These are phyloP conservation scores for Rubia peregrina DNA, from an alignment of 305 asterid genomes.

Conservation along the genomic window DNA sequence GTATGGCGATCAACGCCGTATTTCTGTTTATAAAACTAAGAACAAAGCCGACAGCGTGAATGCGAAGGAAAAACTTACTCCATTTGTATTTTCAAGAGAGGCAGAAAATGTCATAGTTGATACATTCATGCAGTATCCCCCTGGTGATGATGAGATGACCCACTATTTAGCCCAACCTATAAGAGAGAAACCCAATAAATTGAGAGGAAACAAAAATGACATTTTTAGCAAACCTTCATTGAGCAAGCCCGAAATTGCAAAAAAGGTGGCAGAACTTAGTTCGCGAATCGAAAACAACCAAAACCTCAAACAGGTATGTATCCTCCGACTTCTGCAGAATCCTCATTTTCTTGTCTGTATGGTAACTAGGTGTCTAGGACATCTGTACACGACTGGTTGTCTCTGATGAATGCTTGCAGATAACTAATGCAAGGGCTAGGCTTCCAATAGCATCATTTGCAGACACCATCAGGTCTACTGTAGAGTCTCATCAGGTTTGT, in stretches of 20 bases:
- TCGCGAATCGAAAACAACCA: constrained; percentile 43
- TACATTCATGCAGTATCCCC: constrained; percentile 70
- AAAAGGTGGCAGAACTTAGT: constrained; percentile 45
- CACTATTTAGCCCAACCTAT: constrained; percentile 33
- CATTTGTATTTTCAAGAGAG: constrained; percentile 60
- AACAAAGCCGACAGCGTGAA: constrained; percentile 24
- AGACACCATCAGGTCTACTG: constrained; percentile 62
- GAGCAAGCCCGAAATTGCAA: constrained; percentile 49
- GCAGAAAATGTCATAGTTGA: constrained; percentile 57
- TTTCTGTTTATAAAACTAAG: constrained; percentile 53
- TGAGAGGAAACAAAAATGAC: constrained; percentile 37
- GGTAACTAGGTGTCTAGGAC: background rate
- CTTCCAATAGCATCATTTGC: constrained; percentile 85
- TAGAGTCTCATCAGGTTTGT: constrained; percentile 72
- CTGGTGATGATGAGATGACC: constrained; percentile 48
- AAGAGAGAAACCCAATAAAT: constrained; percentile 26
- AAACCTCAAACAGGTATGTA: constrained; percentile 56
- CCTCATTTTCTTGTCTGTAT: background rate
- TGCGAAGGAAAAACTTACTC: constrained; percentile 35
- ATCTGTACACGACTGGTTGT: constrained; percentile 2
- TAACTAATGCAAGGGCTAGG: constrained; percentile 52
- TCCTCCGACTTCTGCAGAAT: background rate
- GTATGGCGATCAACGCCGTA: constrained; percentile 48
- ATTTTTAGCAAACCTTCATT: constrained; percentile 53
- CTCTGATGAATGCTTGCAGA: constrained; percentile 40